Conservation (phyloP, 202 grass and related monocot species). For the Panicum hallii region DNA sequence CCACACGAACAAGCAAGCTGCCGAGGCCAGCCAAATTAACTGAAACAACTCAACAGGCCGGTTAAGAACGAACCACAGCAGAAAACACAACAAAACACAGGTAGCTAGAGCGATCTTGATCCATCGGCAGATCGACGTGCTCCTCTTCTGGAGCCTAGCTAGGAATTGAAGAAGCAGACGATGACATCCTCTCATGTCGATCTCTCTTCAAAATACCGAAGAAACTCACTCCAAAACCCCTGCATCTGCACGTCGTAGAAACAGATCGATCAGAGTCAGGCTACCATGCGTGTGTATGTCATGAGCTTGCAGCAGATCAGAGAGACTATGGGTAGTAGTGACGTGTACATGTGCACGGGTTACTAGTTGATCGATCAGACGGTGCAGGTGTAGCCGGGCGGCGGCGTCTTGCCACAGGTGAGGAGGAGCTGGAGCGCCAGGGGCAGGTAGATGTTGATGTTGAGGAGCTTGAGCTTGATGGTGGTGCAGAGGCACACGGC, state of each 20-base stretch:
- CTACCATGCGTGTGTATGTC: not conserved
- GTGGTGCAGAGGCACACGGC: conserved; percentile 98
- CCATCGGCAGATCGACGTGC: too few relatives aligned
- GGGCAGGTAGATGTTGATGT: conserved; percentile 94
- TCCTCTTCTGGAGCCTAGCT: not conserved
- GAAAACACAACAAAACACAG: not conserved
- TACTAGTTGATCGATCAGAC: conserved; percentile 28
- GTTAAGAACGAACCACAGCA: conserved; percentile 5
- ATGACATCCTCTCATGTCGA: conserved; percentile 72
- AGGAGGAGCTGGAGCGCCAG: conserved; percentile 93
- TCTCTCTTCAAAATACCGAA: not conserved
- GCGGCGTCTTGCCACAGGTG: conserved; percentile 92
- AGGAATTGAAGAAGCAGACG: not conserved
- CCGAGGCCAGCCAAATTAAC: not conserved
- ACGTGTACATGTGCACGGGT: conserved; percentile 1
- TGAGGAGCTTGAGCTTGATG: conserved; percentile 91
- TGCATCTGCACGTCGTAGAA: conserved; percentile 2
- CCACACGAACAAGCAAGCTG: conserved; percentile 20
- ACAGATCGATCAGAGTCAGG: not conserved
- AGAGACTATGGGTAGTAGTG: not conserved
- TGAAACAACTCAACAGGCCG: conserved; percentile 13
- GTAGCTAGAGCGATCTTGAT: not conserved
- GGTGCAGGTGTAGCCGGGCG: conserved; percentile 83
- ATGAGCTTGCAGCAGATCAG: not conserved
- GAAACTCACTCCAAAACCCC: conserved; percentile 8